phyloP scores from a whole-genome alignment of 176 grass and related monocot species.

The Aegilops sharonensis region DNA sequence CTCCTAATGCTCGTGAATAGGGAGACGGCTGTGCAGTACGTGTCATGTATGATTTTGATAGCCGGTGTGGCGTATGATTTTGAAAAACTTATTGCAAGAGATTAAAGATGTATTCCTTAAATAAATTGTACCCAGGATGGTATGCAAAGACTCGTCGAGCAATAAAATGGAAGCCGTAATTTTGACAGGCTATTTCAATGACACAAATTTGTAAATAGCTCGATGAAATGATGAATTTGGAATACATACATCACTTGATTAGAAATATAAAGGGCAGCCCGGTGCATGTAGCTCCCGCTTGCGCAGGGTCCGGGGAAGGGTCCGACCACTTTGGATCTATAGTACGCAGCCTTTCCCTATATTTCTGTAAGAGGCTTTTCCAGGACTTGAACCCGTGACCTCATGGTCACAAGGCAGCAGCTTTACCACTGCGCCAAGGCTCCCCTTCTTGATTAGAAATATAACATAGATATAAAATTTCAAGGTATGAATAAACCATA shows the following conservation, averaged over 20 bases:
- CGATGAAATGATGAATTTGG: not conserved
- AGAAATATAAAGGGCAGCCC: not conserved
- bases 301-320: too few species aligned
- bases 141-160: not conserved
- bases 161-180: not conserved
- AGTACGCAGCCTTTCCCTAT: too few species aligned
- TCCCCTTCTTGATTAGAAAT: not conserved
- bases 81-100: not conserved
- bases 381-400: too few species aligned
- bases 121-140: not conserved
- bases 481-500: not conserved
- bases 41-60: not conserved
- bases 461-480: not conserved
- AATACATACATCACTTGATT: not conserved
- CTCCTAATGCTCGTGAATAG: not conserved
- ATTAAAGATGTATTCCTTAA: not conserved
- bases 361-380: too few species aligned
- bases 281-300: too few species aligned
- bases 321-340: too few species aligned
- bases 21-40: not conserved
- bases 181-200: not conserved
- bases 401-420: too few species aligned
- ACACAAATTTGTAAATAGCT: not conserved
- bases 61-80: not conserved
- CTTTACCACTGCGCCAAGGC: too few species aligned